phyloP scores from a whole-genome alignment of 129 eudicot species.

The Centrapalus pauciflorus region DNA sequence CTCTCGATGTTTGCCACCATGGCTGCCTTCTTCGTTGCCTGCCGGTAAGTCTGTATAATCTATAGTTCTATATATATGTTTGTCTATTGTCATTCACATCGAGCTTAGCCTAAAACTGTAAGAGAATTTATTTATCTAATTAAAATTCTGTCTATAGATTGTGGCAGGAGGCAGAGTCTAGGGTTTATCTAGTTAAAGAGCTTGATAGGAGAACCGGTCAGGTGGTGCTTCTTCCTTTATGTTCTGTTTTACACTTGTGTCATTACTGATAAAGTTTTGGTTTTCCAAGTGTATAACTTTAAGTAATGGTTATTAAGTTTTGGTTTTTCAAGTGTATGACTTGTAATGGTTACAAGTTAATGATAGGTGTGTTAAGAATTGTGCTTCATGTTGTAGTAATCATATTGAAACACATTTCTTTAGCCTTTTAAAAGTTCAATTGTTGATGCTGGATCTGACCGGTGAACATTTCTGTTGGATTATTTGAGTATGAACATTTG shows the following conservation, averaged over 20 bases:
- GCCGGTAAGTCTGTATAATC: conserved; percentile 34
- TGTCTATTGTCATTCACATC: background rate
- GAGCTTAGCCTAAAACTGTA: conserved; percentile 9
- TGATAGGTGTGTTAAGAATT: background rate
- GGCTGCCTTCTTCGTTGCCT: conserved; percentile 73
- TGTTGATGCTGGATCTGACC: background rate
- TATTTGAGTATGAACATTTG: background rate
- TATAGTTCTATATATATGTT: background rate
- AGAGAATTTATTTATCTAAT: background rate
- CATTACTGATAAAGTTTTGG: background rate
- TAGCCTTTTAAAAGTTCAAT: background rate
- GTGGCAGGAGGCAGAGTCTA: conserved; percentile 84
- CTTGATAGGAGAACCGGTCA: conserved; percentile 73
- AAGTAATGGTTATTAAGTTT: background rate
- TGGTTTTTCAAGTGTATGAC: background rate
- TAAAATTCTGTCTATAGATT: conserved; percentile 33
- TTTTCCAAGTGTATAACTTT: background rate
- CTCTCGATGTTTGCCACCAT: conserved; percentile 84
- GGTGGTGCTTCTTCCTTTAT: conserved; percentile 29
- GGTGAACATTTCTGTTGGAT: background rate
- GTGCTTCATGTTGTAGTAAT: background rate
- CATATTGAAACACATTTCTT: background rate
- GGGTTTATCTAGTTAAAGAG: conserved; percentile 61
- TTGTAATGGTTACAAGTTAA: background rate
- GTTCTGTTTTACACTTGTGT: background rate